phyloP scores from a whole-genome alignment of 192 early-diverging fungal species.

The Piromyces sp. region DNA sequence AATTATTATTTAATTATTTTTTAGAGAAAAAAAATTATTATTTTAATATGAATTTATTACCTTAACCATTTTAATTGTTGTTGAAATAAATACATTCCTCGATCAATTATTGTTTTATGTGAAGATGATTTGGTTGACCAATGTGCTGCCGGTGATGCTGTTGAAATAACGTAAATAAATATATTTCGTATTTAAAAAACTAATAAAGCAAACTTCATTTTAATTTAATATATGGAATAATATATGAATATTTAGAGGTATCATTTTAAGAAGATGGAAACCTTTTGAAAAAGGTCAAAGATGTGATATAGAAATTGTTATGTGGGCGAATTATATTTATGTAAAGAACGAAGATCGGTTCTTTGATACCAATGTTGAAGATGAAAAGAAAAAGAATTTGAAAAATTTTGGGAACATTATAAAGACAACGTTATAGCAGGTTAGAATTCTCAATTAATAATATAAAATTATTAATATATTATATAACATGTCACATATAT shows the following conservation, averaged over 20 bases:
- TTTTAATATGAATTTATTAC: not conserved
- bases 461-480: no score
- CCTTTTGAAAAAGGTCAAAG: slow-evolving; percentile 22
- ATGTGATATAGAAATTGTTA: slow-evolving; percentile 37
- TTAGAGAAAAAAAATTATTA: no score
- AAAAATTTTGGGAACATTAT: slow-evolving; percentile 31
- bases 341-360: slow-evolving; percentile 38
- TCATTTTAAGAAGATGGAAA: slow-evolving; percentile 40
- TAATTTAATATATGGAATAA: no score
- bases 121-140: slow-evolving; percentile 39
- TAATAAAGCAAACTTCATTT: no score
- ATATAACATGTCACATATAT: no score
- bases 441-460: no score
- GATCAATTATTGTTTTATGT: slow-evolving; percentile 34
- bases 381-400: slow-evolving; percentile 35
- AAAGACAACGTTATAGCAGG: slow-evolving; percentile 7
- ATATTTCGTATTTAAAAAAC: no score
- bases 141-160: slow-evolving; percentile 40
- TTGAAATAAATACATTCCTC: slow-evolving; percentile 7
- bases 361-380: slow-evolving; percentile 16
- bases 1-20: not conserved
- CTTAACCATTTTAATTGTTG: not conserved
- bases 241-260: no score
- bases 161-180: slow-evolving; percentile 29
- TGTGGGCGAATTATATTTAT: slow-evolving; percentile 41